These are phyloP conservation scores for Trametes maxima DNA, from an alignment of 768 basidiomycete species.

Conservation along the genomic window DNA sequence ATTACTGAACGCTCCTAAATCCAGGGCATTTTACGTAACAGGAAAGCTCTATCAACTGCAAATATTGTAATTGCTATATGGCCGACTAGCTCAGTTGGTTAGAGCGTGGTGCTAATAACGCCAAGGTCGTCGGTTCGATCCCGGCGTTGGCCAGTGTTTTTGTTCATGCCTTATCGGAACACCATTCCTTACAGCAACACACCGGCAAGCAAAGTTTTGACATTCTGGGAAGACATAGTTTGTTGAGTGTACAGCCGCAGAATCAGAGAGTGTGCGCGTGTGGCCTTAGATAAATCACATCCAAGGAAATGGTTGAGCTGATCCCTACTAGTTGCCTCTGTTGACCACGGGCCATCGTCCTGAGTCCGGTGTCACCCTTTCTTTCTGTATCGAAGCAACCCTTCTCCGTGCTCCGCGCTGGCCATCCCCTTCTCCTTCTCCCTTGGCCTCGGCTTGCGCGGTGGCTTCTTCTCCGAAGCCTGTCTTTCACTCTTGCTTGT, in stretches of 20 bases:
- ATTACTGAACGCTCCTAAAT: neutral
- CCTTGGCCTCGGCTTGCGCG: neutral
- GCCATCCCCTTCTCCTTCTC: neutral
- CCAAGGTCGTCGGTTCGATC: conserved; percentile 31
- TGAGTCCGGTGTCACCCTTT: neutral
- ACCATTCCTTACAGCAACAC: too few species aligned
- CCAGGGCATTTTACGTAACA: too few species aligned
- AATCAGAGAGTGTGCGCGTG: too few species aligned
- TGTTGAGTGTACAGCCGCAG: too few species aligned
- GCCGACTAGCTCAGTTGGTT: conserved; percentile 94
- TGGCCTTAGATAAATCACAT: too few species aligned
- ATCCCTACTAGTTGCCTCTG: too few species aligned
- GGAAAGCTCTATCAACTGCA: too few species aligned
- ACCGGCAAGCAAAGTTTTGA: too few species aligned
- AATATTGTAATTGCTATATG: too few species aligned
- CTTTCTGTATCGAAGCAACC: conserved; percentile 8
- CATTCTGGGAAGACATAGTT: too few species aligned
- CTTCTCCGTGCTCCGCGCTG: neutral
- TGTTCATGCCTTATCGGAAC: neutral
- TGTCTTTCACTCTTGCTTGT: neutral
- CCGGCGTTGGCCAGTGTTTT: conserved; percentile 27
- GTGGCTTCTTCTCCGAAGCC: neutral
- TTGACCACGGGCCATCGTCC: too few species aligned
- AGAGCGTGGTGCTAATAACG: conserved; percentile 84
- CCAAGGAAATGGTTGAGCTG: too few species aligned